These are phyloP conservation scores for Colletotrichum agaves DNA, from an alignment of 2,329 filamentous ascomycete genomes.

Conservation along the genomic window DNA sequence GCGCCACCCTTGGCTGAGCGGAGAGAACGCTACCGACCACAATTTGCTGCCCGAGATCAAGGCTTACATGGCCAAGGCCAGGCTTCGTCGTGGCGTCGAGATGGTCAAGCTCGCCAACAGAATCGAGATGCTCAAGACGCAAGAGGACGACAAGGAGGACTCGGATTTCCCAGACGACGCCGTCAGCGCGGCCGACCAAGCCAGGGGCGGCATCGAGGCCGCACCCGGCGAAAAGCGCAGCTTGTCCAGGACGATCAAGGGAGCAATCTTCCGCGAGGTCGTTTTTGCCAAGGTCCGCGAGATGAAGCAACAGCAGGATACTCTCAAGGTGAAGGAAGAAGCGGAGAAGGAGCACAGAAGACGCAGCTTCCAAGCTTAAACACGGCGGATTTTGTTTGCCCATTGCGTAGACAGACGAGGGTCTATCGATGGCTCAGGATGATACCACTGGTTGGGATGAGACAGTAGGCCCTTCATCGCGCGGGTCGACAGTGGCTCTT, in stretches of 20 bases:
- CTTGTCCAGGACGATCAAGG: constrained; percentile 63
- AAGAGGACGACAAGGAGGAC: constrained; percentile 84
- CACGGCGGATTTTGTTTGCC: background rate
- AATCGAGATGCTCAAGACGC: constrained; percentile 92
- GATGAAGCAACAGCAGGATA: constrained; percentile 87
- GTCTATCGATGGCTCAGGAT: constrained; percentile 13
- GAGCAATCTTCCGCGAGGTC: constrained; percentile 91
- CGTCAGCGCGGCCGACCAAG: constrained; percentile 63
- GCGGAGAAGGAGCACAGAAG: constrained; percentile 61
- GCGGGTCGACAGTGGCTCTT: constrained; percentile 1
- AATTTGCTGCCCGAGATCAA: constrained; percentile 97
- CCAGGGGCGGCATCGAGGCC: constrained; percentile 39
- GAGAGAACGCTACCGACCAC: constrained; percentile 92
- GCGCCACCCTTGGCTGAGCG: constrained; percentile 87
- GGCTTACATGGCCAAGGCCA: constrained; percentile 90
- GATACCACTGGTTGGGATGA: constrained; percentile 31
- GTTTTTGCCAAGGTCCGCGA: constrained; percentile 93
- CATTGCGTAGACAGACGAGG: background rate
- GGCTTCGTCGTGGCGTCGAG: constrained; percentile 92
- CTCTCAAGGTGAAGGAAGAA: constrained; percentile 72
- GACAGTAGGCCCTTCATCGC: constrained; percentile 3
- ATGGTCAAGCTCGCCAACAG: constrained; percentile 95
- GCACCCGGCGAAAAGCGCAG: constrained; percentile 48
- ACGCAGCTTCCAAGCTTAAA: constrained; percentile 44
- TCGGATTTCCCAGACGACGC: constrained; percentile 76